These are phyloP conservation scores for Eucalyptus decipiens DNA, from an alignment of 345 rosid species.

Conservation along the genomic window DNA sequence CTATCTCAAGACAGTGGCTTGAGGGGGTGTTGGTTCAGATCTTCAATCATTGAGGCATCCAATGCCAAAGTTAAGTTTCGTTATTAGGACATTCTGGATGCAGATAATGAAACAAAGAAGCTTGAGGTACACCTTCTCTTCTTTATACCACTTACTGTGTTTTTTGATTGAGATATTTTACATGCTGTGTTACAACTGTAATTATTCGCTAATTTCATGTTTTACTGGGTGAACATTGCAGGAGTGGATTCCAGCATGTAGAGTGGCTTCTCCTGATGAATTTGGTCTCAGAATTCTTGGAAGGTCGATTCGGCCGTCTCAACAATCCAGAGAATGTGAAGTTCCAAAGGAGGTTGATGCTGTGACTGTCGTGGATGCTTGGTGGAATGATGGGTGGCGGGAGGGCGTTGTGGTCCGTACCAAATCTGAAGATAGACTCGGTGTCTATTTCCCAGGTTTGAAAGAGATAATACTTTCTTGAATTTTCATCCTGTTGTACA, in stretches of 20 bases:
- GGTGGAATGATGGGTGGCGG: conserved; percentile 88
- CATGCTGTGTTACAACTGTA: neutral
- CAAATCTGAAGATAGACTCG: conserved; percentile 34
- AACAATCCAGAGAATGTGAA: neutral
- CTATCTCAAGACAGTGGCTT: conserved; percentile 79
- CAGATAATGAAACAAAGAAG: conserved; percentile 51
- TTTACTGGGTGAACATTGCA: neutral
- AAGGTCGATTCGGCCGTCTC: conserved; percentile 42
- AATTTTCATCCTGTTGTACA: neutral
- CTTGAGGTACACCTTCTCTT: conserved; percentile 31
- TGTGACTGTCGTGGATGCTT: conserved; percentile 70
- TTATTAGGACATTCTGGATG: conserved; percentile 56
- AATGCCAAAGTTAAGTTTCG: conserved; percentile 72
- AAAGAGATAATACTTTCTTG: neutral
- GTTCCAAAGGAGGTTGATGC: conserved; percentile 8
- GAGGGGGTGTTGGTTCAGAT: conserved; percentile 82
- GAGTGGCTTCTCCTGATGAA: conserved; percentile 36
- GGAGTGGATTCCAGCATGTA: conserved; percentile 71
- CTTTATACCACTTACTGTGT: neutral
- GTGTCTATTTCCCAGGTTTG: conserved; percentile 66
- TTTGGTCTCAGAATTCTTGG: conserved; percentile 36
- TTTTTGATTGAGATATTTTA: neutral
- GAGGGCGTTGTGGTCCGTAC: conserved; percentile 59
- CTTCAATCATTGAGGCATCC: conserved; percentile 39
- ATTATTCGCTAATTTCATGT: neutral